Percentiles rank a stretch among this genome's conserved stretches.
Evolutionary conservation across 306 rosid genomes (phyloP).

Genomic region (Coriaria nepalensis): DNA sequence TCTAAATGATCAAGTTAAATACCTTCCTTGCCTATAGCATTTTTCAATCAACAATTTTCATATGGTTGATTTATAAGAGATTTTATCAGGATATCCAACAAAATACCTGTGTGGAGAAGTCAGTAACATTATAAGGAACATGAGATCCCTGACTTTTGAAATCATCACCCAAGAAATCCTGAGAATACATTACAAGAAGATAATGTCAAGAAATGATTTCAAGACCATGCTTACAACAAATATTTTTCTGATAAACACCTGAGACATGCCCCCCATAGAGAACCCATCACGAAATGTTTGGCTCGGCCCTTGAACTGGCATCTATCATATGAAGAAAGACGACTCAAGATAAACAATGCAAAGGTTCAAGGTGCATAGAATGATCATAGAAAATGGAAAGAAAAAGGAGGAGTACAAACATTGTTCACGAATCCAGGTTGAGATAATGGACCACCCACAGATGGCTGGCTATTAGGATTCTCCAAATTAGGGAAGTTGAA

Average conservation of each 20-base stretch:
- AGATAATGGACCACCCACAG: slow-evolving; percentile 88
- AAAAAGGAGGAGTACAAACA: slow-evolving; percentile 25
- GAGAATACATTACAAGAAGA: slow-evolving; percentile 4
- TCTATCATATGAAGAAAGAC: slow-evolving; percentile 32
- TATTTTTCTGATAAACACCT: slow-evolving; percentile 31
- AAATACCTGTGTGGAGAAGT: slow-evolving; percentile 86
- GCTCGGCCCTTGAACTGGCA: slow-evolving; percentile 72
- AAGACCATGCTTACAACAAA: background rate
- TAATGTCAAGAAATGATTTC: no score
- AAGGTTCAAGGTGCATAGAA: background rate
- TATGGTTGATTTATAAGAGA: background rate
- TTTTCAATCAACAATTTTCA: background rate
- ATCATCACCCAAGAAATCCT: slow-evolving; percentile 99
- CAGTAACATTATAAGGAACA: slow-evolving; percentile 87
- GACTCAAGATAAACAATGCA: slow-evolving; percentile 10
- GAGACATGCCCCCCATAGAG: slow-evolving; percentile 88
- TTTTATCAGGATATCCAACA: background rate
- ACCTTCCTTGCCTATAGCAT: no score
- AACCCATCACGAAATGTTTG: slow-evolving; percentile 88
- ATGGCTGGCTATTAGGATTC: slow-evolving; percentile 92
- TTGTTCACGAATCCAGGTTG: slow-evolving; percentile 96
- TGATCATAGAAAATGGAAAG: background rate
- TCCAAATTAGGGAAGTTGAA: slow-evolving; percentile 75
- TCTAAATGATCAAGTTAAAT: no score
- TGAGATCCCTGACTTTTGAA: slow-evolving; percentile 99